Conservation (phyloP, 116 monocot species). For the Zostera marina region DNA sequence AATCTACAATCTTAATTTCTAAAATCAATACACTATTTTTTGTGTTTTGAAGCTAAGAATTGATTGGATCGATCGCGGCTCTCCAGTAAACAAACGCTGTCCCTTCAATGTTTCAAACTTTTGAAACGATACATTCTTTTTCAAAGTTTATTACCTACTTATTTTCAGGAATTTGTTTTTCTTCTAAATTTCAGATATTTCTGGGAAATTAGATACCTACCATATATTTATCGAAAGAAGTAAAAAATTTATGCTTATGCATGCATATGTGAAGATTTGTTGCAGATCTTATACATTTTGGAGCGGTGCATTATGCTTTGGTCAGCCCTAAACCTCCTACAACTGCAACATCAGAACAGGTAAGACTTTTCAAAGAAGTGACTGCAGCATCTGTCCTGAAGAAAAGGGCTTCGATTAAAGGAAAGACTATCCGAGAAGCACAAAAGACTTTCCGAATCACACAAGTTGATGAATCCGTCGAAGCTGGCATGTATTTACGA, state of each 20-base stretch:
- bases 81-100: no score
- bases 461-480: constrained; percentile 58
- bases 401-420: constrained; percentile 69
- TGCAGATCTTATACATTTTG: constrained; percentile 91
- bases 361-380: constrained; percentile 55
- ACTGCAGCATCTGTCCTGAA: constrained; percentile 63
- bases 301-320: constrained; percentile 86
- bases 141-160: no score
- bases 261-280: constrained; percentile 51
- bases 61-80: no score
- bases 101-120: no score
- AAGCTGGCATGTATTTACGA: constrained; percentile 75
- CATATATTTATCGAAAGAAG: neutral
- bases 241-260: neutral
- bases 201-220: no score
- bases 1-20: no score
- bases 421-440: constrained; percentile 87
- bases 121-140: no score
- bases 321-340: constrained; percentile 87
- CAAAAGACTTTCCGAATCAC: constrained; percentile 82
- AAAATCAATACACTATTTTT: no score
- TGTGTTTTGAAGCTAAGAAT: no score
- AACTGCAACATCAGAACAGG: constrained; percentile 66
- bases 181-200: no score
- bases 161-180: no score